phyloP scores from a whole-genome alignment of 192 early-diverging fungal genomes.

The Geosiphon pyriformis region DNA sequence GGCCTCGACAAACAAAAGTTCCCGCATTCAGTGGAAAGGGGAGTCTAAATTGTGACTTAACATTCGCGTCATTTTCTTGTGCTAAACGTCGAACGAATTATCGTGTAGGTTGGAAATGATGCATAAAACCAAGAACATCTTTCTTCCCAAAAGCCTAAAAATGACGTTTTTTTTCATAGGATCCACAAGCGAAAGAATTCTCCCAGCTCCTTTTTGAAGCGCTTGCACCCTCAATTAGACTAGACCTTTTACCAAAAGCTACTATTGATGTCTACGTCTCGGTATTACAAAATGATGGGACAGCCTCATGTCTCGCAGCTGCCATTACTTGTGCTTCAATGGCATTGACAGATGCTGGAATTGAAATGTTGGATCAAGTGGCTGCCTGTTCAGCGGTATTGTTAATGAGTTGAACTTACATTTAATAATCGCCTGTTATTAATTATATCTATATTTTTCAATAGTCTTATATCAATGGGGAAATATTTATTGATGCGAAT shows the following conservation, averaged over 20 bases:
- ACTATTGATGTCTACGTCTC: constrained; percentile 65
- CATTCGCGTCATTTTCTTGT: constrained; percentile 69
- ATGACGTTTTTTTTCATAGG: no score
- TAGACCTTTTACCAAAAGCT: constrained; percentile 70
- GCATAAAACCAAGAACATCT: no score
- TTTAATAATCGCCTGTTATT: no score
- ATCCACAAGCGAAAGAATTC: constrained; percentile 61
- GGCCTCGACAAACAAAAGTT: constrained; percentile 56
- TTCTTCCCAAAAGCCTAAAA: no score
- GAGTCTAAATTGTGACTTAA: constrained; percentile 65
- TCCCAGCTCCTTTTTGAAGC: constrained; percentile 58
- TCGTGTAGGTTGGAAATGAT: constrained; percentile 35
- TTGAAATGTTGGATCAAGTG: constrained; percentile 81
- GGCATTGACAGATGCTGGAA: constrained; percentile 75
- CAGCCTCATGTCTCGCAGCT: constrained; percentile 55
- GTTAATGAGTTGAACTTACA: no score
- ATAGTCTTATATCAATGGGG: constrained; percentile 18
- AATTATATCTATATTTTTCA: no score
- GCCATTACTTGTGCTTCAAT: constrained; percentile 61
- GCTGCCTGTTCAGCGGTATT: constrained; percentile 65
- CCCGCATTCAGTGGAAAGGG: constrained; percentile 48
- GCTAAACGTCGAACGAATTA: constrained; percentile 47
- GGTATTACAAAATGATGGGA: constrained; percentile 67
- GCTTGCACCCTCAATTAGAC: constrained; percentile 62
- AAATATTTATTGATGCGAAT: constrained; percentile 49